Percentiles rank a stretch among this genome's conserved stretches.
Evolutionary conservation across 257 asterid species (phyloP).

Genomic region (Knoxia roxburghii): DNA sequence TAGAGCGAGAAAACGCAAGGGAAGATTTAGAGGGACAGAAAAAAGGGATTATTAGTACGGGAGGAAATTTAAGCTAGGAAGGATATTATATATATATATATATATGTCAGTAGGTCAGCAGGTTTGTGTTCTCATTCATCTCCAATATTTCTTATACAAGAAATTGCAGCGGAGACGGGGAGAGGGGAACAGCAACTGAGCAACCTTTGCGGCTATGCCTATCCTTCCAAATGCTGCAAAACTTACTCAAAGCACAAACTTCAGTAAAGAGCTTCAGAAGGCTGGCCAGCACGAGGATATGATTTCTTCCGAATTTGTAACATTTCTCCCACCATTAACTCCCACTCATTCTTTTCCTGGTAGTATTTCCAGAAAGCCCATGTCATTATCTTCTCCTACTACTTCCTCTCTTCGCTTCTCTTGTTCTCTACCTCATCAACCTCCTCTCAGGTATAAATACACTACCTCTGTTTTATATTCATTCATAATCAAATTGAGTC

Average conservation of each 20-base stretch:
- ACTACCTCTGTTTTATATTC: not conserved
- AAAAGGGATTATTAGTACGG: too few species aligned
- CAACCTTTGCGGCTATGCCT: not conserved
- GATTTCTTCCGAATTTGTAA: constrained; percentile 1
- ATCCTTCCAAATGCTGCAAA: not conserved
- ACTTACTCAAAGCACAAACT: not conserved
- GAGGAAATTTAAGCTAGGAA: too few species aligned
- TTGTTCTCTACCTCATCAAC: constrained; percentile 23
- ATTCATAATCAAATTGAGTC: not conserved
- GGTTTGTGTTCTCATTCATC: too few species aligned
- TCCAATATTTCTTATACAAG: not conserved
- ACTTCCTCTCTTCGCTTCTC: constrained; percentile 13
- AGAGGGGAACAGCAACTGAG: not conserved
- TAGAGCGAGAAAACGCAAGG: constrained; percentile 21
- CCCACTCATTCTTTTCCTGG: not conserved
- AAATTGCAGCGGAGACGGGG: not conserved
- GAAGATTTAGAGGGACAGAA: constrained; percentile 29
- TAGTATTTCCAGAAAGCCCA: constrained; percentile 4
- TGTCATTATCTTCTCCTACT: constrained; percentile 11
- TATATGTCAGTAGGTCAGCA: too few species aligned
- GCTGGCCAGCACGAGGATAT: too few species aligned
- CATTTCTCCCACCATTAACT: not conserved
- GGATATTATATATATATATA: too few species aligned
- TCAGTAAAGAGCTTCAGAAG: too few species aligned
- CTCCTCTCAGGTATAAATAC: constrained; percentile 26